phyloP scores from a whole-genome alignment of 305 asterid species.

The Fraxinus nigra region DNA sequence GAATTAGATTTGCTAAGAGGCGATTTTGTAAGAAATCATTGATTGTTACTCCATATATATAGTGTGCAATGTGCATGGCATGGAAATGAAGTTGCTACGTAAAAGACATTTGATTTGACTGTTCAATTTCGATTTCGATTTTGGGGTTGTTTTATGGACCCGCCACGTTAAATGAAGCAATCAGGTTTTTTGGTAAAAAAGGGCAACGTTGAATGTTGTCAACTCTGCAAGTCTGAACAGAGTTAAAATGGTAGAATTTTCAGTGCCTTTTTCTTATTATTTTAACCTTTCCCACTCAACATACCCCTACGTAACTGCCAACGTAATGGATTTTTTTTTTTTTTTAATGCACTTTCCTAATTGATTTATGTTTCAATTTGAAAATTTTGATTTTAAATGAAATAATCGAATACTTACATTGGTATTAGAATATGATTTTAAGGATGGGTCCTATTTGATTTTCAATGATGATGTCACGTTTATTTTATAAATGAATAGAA shows the following conservation, averaged over 20 bases:
- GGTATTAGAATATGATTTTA: not conserved
- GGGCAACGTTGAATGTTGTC: not conserved
- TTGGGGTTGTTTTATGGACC: not conserved
- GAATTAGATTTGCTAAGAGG: not conserved
- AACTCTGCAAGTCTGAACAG: not conserved
- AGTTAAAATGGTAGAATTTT: not conserved
- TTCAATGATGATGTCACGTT: no score
- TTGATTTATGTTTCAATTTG: no score
- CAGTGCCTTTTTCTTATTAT: not conserved
- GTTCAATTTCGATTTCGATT: not conserved
- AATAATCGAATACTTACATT: not conserved
- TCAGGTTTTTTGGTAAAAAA: not conserved
- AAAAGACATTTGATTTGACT: not conserved
- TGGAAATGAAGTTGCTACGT: not conserved
- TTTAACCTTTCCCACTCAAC: not conserved
- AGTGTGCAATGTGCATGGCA: not conserved
- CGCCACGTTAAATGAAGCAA: not conserved
- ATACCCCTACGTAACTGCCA: not conserved
- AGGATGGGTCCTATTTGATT: not conserved
- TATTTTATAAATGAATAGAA: no score
- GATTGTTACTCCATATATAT: not conserved
- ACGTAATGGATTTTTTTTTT: not conserved
- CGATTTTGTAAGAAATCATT: not conserved
- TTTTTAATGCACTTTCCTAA: not conserved
- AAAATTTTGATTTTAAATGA: no score